These are phyloP conservation scores for Eudorina sp. DNA, from an alignment of 139 green algal genomes.

Conservation along the genomic window DNA sequence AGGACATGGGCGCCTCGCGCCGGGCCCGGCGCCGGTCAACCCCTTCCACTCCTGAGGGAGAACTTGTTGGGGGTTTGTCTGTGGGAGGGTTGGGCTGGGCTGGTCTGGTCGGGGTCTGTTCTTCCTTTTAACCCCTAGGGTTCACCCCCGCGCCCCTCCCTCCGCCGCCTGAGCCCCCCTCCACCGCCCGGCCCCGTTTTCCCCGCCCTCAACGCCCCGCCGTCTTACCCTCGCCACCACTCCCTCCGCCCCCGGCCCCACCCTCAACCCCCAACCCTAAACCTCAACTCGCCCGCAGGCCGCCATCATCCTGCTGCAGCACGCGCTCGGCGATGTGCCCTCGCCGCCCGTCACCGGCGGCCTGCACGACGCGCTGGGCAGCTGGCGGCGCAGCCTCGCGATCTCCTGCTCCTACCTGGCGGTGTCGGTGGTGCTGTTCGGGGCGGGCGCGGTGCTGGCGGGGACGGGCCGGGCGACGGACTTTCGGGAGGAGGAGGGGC, in stretches of 20 bases:
- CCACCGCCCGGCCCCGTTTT: not conserved
- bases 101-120: no score
- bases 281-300: not conserved
- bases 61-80: no score
- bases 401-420: not conserved
- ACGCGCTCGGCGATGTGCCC: slow-evolving; percentile 93
- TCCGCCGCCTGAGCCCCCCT: not conserved
- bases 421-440: not conserved
- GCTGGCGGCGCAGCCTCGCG: not conserved
- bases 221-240: not conserved
- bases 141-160: not conserved
- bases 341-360: slow-evolving; percentile 83
- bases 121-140: no score
- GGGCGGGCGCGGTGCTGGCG: not conserved
- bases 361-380: slow-evolving; percentile 59
- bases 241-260: no score
- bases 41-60: no score
- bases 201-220: not conserved
- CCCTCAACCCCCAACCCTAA: not conserved
- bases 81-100: no score
- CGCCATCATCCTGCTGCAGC: slow-evolving; percentile 82
- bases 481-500: slow-evolving; percentile 7
- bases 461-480: not conserved
- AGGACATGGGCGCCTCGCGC: no score
- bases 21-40: no score